Percentiles rank a stretch among this genome's conserved stretches.
Evolutionary conservation across 805 yeast genomes (phyloP).

Genomic region (Kodamaea hsintzibuensis): DNA sequence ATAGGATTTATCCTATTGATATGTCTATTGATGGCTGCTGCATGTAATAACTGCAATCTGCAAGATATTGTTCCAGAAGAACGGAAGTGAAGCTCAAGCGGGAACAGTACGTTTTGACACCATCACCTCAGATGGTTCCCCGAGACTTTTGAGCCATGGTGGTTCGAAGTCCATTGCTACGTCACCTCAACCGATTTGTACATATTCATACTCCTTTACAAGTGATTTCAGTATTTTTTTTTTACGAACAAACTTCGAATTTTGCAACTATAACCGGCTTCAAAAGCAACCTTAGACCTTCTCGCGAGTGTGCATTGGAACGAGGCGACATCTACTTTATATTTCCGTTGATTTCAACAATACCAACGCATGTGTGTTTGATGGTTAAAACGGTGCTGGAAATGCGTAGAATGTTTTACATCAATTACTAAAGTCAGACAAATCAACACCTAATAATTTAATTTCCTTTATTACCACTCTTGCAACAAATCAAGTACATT

Average conservation of each 20-base stretch:
- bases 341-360: neutral
- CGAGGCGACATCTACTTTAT: neutral
- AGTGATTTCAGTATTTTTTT: no score
- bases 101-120: neutral
- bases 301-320: neutral
- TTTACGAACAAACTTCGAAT: neutral
- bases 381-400: no score
- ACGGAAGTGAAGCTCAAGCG: neutral
- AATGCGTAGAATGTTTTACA: no score
- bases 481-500: no score
- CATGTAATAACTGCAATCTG: constrained; percentile 1
- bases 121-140: neutral
- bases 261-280: neutral
- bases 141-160: neutral
- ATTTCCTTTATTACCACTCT: no score
- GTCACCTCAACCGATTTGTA: neutral
- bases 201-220: neutral
- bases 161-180: neutral
- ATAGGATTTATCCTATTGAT: neutral
- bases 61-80: neutral
- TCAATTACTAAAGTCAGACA: no score
- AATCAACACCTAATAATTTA: no score
- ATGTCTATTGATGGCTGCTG: neutral
- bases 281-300: neutral
- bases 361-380: neutral